A percentile compares a stretch with the other conserved stretches of the same genome.
Conservation (phyloP, 2,329 filamentous ascomycete species). For the Colletotrichum higginsianum region DNA sequence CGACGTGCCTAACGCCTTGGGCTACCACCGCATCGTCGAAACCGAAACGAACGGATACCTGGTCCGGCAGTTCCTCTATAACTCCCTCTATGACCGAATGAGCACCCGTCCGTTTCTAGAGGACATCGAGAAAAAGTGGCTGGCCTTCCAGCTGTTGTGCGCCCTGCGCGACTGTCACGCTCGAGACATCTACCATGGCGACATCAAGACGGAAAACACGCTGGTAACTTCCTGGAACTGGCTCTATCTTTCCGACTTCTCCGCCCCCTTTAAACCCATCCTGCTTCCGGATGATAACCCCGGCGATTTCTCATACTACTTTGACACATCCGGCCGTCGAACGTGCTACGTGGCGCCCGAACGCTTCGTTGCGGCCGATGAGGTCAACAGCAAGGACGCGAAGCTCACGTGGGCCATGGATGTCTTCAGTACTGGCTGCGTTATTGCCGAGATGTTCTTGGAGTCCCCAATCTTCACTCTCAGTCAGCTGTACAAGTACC, state of each 20-base stretch:
- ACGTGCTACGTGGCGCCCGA: conserved; percentile 98
- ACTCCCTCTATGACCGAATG: conserved; percentile 95
- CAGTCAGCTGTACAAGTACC: conserved; percentile 95
- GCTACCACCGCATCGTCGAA: conserved; percentile 92
- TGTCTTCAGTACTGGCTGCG: conserved; percentile 96
- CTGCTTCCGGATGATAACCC: conserved; percentile 97
- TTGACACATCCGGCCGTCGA: conserved; percentile 90
- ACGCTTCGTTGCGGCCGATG: conserved; percentile 82
- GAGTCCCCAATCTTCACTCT: conserved; percentile 98
- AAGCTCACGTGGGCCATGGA: conserved; percentile 94
- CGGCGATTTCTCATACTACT: conserved; percentile 97
- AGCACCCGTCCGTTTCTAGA: conserved; percentile 97
- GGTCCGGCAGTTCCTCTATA: conserved; percentile 95
- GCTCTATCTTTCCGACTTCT: conserved; percentile 98
- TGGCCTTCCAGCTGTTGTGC: conserved; percentile 94
- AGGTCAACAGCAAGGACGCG: conserved; percentile 72
- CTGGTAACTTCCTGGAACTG: conserved; percentile 99
- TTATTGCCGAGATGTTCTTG: conserved; percentile 95
- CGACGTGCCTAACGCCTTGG: conserved; percentile 90
- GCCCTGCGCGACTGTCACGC: conserved; percentile 93
- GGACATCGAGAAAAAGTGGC: conserved; percentile 98
- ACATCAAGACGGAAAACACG: conserved; percentile 98
- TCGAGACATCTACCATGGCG: conserved; percentile 92
- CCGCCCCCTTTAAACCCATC: conserved; percentile 93
- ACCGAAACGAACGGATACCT: conserved; percentile 93